These are phyloP conservation scores for Schizosaccharomyces versatilis DNA, from an alignment of 1,139 yeast species.

Conservation along the genomic window DNA sequence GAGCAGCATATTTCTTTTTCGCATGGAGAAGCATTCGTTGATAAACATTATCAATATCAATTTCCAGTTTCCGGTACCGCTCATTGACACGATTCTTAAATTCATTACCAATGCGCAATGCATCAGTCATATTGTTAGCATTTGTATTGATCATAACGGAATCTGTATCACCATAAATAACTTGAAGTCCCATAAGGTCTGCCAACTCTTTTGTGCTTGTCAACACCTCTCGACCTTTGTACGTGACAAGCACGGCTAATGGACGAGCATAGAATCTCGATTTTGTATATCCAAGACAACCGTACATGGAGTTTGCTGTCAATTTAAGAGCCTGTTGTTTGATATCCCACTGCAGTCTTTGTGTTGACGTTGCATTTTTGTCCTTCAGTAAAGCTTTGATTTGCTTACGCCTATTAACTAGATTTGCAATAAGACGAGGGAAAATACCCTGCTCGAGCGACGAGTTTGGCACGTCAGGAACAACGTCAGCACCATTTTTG, in stretches of 20 bases:
- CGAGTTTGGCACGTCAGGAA: slow-evolving; percentile 49
- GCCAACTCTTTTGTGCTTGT: slow-evolving; percentile 87
- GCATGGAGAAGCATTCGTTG: slow-evolving; percentile 69
- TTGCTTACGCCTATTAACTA: slow-evolving; percentile 80
- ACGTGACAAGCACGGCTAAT: slow-evolving; percentile 83
- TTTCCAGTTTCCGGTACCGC: slow-evolving; percentile 65
- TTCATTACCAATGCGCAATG: slow-evolving; percentile 60
- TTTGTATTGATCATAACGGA: slow-evolving; percentile 97
- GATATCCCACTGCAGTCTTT: slow-evolving; percentile 48
- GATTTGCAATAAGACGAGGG: slow-evolving; percentile 59
- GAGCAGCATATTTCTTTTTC: slow-evolving; percentile 96
- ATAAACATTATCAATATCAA: slow-evolving; percentile 86
- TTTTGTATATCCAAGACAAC: slow-evolving; percentile 82
- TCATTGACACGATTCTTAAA: slow-evolving; percentile 75
- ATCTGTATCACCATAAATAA: slow-evolving; percentile 96
- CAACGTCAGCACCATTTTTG: slow-evolving; percentile 27
- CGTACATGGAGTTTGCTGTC: slow-evolving; percentile 98
- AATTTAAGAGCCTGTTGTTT: slow-evolving; percentile 89
- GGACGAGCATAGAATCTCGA: slow-evolving; percentile 93
- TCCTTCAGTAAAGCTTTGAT: slow-evolving; percentile 71
- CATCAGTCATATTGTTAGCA: slow-evolving; percentile 43
- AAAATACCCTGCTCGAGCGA: slow-evolving; percentile 54
- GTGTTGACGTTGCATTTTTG: slow-evolving; percentile 42
- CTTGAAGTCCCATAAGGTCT: slow-evolving; percentile 58
- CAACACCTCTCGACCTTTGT: slow-evolving; percentile 85